Percentiles rank a stretch among this genome's conserved stretches.
These are phyloP conservation scores for Eucalyptus rudis DNA, from an alignment of 345 rosid species.

Conservation along the genomic window DNA sequence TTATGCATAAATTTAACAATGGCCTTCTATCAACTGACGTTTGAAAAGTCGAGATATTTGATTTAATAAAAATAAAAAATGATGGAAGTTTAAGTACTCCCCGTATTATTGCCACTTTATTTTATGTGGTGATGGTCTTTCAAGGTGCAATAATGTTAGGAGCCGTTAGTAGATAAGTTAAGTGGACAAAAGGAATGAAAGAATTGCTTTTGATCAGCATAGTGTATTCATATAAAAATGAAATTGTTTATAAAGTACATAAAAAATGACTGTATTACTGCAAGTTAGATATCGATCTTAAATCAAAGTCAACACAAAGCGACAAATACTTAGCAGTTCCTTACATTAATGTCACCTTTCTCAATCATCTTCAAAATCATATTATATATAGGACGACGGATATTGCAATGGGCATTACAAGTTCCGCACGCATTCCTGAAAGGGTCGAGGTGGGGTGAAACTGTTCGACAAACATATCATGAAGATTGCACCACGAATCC, in stretches of 20 bases:
- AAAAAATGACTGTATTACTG: neutral
- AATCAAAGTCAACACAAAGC: neutral
- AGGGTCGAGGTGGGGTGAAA: neutral
- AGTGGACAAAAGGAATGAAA: neutral
- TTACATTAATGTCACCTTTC: neutral
- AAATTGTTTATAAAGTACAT: neutral
- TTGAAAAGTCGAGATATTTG: neutral
- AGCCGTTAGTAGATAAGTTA: neutral
- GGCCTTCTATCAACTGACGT: neutral
- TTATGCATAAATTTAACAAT: neutral
- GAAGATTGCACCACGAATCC: neutral
- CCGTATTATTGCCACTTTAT: neutral
- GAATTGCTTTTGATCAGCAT: neutral
- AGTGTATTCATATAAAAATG: neutral
- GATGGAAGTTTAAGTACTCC: neutral
- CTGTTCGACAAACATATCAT: neutral
- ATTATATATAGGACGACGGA: neutral
- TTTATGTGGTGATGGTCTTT: neutral
- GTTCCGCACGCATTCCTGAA: neutral
- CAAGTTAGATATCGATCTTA: neutral
- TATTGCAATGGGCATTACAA: neutral
- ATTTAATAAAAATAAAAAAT: neutral
- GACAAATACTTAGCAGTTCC: neutral
- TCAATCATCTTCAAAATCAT: neutral
- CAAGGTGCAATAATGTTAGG: neutral